phyloP scores from a whole-genome alignment of 179 eudicot species.

The Camellia oleifera region DNA sequence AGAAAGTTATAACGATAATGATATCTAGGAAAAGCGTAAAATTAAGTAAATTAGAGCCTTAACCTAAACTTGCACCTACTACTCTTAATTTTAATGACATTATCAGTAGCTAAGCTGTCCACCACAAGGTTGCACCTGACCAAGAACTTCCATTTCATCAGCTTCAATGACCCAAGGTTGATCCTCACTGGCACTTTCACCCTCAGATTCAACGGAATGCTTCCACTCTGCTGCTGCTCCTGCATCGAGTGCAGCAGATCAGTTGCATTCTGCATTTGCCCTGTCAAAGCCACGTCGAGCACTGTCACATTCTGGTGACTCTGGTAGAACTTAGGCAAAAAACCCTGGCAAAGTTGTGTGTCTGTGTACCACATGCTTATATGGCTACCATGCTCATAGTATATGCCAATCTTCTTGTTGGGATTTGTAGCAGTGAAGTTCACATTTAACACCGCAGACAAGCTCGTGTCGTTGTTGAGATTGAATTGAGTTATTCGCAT shows the following conservation, averaged over 20 bases:
- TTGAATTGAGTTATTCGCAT: slow-evolving; percentile 49
- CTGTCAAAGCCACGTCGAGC: slow-evolving; percentile 38
- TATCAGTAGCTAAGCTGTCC: slow-evolving; percentile 43
- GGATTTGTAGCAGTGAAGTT: slow-evolving; percentile 76
- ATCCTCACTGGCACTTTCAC: slow-evolving; percentile 66
- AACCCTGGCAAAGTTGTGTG: slow-evolving; percentile 59
- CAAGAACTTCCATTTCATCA: slow-evolving; percentile 64
- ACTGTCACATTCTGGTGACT: slow-evolving; percentile 79
- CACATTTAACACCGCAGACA: slow-evolving; percentile 59
- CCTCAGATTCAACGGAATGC: slow-evolving; percentile 51
- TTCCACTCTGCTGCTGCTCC: slow-evolving; percentile 50
- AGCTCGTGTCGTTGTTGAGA: slow-evolving; percentile 30
- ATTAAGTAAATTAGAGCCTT: slow-evolving; percentile 20
- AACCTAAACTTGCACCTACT: slow-evolving; percentile 64
- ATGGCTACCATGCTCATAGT: slow-evolving; percentile 55
- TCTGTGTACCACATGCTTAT: slow-evolving; percentile 53
- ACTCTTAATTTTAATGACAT: slow-evolving; percentile 45
- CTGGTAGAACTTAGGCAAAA: slow-evolving; percentile 73
- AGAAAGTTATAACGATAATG: background rate
- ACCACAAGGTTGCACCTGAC: slow-evolving; percentile 64
- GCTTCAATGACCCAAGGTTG: slow-evolving; percentile 67
- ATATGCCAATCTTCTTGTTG: slow-evolving; percentile 72
- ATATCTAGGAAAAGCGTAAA: background rate
- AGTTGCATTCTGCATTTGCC: slow-evolving; percentile 43
- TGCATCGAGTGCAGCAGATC: slow-evolving; percentile 32